Evolutionary conservation across 805 yeast species (phyloP), one percentile per base, ranked within the genome.

Genomic region (Saccharomyces kudriavzevii): DNA sequence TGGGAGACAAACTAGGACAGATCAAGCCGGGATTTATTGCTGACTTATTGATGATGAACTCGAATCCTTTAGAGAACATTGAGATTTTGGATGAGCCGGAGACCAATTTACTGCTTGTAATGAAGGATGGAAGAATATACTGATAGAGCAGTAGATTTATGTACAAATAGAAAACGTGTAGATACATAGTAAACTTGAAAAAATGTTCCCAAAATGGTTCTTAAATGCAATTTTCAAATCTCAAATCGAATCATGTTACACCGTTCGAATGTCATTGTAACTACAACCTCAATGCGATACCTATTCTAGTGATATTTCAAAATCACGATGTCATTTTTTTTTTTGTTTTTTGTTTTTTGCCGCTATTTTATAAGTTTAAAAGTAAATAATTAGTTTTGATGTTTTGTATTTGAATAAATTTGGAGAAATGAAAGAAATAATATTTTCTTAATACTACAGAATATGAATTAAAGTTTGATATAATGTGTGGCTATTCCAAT

Each of bases 51-150:
- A 26, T 55, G 56, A 53, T 55, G 56, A 55, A 53, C 6, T 26
- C 52, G 6, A 55, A 55, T 40, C 58, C 58, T 10, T 45, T 55
- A 22, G 58, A 53, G 25, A 31, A 55, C 50, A 55, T 55, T 14
- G n/a, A 35, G 13, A 30, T 53, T 25, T 35, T 55, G 6, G 58
- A 55, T 48, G 56, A 55, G 30, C 58, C 58, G 3, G 58, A 55
- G 31, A 55, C 54, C 9, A 55, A 55, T 50, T 48, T 55, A 9
- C 46, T 55, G 1, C 26, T 50, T 17, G 54, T 55, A 11, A 55
- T 55, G 58, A 55, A 55, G 31, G 58, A 50, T 1, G 58, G 58
- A 17, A 40, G 57, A 6, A 52, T 52, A 14, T 51, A 54, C 47
- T 45, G 48, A 45, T 48, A 49, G 49, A 48, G 55, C 20, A 20